Percentiles rank a stretch among this genome's conserved stretches.
phyloP scores from a whole-genome alignment of 306 rosid species.

The Fagus crenata region DNA sequence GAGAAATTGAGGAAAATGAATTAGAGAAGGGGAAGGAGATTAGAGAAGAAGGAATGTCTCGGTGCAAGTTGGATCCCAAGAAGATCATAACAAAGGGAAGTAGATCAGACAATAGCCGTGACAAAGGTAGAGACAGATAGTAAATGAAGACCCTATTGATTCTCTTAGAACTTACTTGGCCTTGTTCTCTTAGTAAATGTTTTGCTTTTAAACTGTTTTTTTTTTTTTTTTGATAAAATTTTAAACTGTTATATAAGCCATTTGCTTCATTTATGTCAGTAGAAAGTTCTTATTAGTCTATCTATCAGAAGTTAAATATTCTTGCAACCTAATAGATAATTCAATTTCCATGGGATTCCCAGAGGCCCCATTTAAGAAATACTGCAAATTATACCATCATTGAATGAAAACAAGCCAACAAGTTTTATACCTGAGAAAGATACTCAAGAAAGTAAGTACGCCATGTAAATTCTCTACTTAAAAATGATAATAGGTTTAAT shows the following conservation, averaged over 20 bases:
- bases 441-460: too few species aligned
- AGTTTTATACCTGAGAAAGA: too few species aligned
- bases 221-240: neutral
- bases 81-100: conserved; percentile 50
- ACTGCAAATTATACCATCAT: neutral
- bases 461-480: too few species aligned
- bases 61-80: conserved; percentile 52
- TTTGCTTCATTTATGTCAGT: neutral
- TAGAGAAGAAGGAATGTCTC: conserved; percentile 40
- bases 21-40: conserved; percentile 39
- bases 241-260: neutral
- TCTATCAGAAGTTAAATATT: neutral
- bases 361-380: neutral
- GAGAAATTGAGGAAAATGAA: conserved; percentile 42
- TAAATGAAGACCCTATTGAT: neutral
- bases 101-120: conserved; percentile 61
- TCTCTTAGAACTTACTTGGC: neutral
- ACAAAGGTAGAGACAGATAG: conserved; percentile 57
- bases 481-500: too few species aligned
- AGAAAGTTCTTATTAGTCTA: neutral
- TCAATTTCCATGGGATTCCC: neutral
- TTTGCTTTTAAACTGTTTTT: neutral
- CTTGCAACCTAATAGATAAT: neutral
- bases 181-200: neutral
- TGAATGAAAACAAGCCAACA: too few species aligned